Percentiles rank a stretch among this genome's conserved stretches.
phyloP scores from a whole-genome alignment of 495 filamentous ascomycete genomes.

The Thermothielavioides terrestris region DNA sequence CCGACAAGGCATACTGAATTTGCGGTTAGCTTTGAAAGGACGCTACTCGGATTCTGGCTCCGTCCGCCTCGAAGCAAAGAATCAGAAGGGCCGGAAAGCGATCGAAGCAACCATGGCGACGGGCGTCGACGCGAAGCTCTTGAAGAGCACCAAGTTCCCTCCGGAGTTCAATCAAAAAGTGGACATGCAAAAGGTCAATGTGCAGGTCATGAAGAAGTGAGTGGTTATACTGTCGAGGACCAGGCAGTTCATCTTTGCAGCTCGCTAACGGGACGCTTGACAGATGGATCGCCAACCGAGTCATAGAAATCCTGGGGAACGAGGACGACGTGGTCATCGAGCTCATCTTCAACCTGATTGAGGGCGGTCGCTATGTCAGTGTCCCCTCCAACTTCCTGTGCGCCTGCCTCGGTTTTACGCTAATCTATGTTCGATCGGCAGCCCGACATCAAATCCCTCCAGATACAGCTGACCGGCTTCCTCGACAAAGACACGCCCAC shows the following conservation, averaged over 20 bases:
- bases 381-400: background rate
- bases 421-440: too few species aligned
- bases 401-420: too few species aligned
- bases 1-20: too few species aligned
- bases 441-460: constrained; percentile 91
- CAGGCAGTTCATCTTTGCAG: too few species aligned
- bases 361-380: constrained; percentile 71
- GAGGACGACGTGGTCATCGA: constrained; percentile 96
- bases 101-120: constrained; percentile 59
- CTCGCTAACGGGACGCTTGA: background rate
- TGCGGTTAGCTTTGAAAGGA: too few species aligned
- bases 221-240: too few species aligned
- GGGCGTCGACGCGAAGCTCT: constrained; percentile 74
- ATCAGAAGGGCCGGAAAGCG: too few species aligned
- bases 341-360: constrained; percentile 81
- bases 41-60: too few species aligned
- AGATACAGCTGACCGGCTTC: constrained; percentile 90
- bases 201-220: constrained; percentile 96
- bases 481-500: constrained; percentile 83
- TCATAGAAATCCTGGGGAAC: constrained; percentile 75
- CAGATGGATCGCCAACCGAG: constrained; percentile 87
- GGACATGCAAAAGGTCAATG: constrained; percentile 92
- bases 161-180: constrained; percentile 91
- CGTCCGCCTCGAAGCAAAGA: background rate
- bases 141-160: constrained; percentile 87